Conservation (phyloP, 2,329 filamentous ascomycete genomes). For the Colletotrichum gloeosporioides region DNA sequence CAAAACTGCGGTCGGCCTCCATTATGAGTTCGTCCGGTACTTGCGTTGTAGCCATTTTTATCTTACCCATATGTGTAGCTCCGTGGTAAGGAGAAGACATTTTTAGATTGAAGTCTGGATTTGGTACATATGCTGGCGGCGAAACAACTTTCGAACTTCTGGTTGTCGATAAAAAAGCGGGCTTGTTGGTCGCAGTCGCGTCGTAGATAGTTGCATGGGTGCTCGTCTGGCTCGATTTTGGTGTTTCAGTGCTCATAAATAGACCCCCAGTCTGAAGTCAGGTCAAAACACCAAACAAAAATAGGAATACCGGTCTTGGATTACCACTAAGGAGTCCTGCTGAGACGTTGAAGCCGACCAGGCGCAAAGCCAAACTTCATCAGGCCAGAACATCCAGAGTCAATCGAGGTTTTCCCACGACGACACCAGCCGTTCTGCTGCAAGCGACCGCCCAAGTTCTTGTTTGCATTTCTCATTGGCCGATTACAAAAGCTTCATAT, state of each 20-base stretch:
- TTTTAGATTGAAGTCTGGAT: background rate
- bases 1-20: background rate
- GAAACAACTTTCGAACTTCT: background rate
- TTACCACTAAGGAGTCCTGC: background rate
- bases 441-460: background rate
- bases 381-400: background rate
- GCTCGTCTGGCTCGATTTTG: background rate
- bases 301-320: background rate
- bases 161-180: background rate
- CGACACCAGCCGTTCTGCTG: background rate
- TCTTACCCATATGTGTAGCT: background rate
- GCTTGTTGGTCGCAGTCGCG: background rate
- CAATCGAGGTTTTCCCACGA: background rate
- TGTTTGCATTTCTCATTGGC: background rate
- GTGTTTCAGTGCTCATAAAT: background rate
- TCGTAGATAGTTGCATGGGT: background rate
- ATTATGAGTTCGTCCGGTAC: rapidly evolving
- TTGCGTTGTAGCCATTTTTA: background rate
- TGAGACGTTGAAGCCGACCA: background rate
- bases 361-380: background rate
- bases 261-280: background rate
- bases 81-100: background rate
- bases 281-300: background rate
- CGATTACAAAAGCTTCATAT: background rate
- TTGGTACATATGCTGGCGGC: background rate